A percentile compares a stretch with the other conserved stretches of the same genome.
phyloP scores from a whole-genome alignment of 2,329 filamentous ascomycete species.

The Chaetomiaceae sp. region DNA sequence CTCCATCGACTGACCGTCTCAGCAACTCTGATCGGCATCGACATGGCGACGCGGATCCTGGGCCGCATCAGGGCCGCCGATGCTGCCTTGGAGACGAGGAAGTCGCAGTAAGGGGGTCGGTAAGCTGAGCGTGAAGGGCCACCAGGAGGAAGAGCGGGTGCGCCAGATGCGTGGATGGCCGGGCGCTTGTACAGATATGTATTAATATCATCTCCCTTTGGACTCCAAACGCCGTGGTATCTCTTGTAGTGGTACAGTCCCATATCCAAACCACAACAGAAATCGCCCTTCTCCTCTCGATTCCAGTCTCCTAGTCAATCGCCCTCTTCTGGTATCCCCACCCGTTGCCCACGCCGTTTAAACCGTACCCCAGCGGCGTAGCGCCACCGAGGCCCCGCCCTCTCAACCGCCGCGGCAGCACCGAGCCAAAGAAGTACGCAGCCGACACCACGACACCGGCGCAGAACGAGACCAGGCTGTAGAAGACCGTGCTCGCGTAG shows the following conservation, averaged over 20 bases:
- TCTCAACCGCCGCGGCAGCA: conserved; percentile 51
- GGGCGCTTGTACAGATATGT: neutral
- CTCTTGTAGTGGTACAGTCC: neutral
- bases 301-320: conserved; percentile 36
- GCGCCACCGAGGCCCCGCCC: conserved; percentile 51
- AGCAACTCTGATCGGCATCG: conserved; percentile 46
- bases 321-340: conserved; percentile 56
- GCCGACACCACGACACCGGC: conserved; percentile 51
- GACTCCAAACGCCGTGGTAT: conserved; percentile 14
- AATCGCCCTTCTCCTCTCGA: too few relatives aligned
- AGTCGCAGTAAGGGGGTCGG: conserved; percentile 35
- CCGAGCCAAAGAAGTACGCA: conserved; percentile 58
- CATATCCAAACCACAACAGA: neutral
- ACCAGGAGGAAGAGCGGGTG: neutral
- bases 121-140: neutral
- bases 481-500: conserved; percentile 60
- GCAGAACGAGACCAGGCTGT: conserved; percentile 54
- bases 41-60: conserved; percentile 53
- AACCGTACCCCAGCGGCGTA: conserved; percentile 54
- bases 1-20: neutral
- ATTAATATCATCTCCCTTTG: neutral
- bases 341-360: conserved; percentile 51
- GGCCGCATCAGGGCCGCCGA: conserved; percentile 36
- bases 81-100: conserved; percentile 34
- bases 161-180: neutral